Evolutionary conservation across 2,329 filamentous ascomycete species (phyloP).

Genomic region (Ceratocystis ficicola): DNA sequence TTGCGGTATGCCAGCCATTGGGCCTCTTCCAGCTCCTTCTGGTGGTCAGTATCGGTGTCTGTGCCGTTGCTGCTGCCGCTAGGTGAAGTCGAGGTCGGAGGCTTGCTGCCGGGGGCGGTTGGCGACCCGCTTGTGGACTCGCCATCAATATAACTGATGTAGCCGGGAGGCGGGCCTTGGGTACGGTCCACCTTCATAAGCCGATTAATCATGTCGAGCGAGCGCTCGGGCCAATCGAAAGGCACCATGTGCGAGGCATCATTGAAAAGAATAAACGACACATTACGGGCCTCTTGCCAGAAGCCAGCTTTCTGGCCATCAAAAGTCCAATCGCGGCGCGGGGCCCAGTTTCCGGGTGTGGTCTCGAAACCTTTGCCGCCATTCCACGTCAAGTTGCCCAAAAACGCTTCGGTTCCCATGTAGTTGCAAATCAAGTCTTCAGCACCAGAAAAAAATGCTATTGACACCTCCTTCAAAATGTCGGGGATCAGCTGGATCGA

Average conservation of each 20-base stretch:
- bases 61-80: conserved; percentile 38
- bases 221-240: conserved; percentile 76
- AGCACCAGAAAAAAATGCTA: conserved; percentile 84
- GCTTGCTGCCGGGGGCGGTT: conserved; percentile 52
- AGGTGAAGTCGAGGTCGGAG: conserved; percentile 39
- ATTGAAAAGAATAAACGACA: conserved; percentile 92
- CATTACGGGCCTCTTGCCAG: conserved; percentile 87
- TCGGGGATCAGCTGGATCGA: conserved; percentile 63
- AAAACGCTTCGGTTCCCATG: conserved; percentile 80
- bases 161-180: conserved; percentile 60
- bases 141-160: conserved; percentile 60
- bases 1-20: conserved; percentile 83
- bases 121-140: conserved; percentile 43
- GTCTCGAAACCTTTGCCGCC: conserved; percentile 84
- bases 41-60: conserved; percentile 49
- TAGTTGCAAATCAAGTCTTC: conserved; percentile 97
- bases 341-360: conserved; percentile 75
- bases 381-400: conserved; percentile 84
- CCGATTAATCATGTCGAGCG: conserved; percentile 91
- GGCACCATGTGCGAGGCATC: conserved; percentile 98
- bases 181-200: conserved; percentile 90
- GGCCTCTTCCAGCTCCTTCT: conserved; percentile 64
- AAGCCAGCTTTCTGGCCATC: conserved; percentile 79
- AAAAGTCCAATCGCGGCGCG: conserved; percentile 87
- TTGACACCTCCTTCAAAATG: conserved; percentile 61